Percentiles rank a stretch among this genome's conserved stretches.
These are phyloP conservation scores for Holtermanniella nyarrowii DNA, from an alignment of 768 basidiomycete species.

Conservation along the genomic window DNA sequence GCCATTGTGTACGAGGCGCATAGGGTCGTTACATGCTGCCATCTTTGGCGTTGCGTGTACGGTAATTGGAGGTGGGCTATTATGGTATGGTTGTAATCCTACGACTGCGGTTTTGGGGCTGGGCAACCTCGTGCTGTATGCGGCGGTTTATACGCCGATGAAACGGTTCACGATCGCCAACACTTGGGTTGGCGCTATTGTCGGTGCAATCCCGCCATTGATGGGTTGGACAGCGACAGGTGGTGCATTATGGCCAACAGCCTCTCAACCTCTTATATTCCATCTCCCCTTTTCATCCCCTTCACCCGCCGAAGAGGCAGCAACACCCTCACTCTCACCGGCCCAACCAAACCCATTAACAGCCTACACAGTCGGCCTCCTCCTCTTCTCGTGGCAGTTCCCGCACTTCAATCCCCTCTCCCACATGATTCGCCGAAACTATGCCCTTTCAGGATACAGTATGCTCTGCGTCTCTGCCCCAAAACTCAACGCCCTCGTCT, in stretches of 20 bases:
- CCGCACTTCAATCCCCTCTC: slow-evolving; percentile 95
- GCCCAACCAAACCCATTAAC: slow-evolving; percentile 63
- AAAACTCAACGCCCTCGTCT: slow-evolving; percentile 68
- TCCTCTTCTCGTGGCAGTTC: slow-evolving; percentile 96
- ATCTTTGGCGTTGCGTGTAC: slow-evolving; percentile 70
- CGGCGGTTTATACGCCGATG: slow-evolving; percentile 82
- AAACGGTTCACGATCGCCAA: slow-evolving; percentile 73
- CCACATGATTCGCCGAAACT: slow-evolving; percentile 71
- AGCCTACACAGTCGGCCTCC: slow-evolving; percentile 65
- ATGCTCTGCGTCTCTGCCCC: slow-evolving; percentile 83
- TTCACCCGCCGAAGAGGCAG: slow-evolving; percentile 33
- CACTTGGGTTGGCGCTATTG: slow-evolving; percentile 89
- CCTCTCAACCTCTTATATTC: slow-evolving; percentile 51
- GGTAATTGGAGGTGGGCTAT: slow-evolving; percentile 61
- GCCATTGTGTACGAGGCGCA: slow-evolving; percentile 74
- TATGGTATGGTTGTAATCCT: slow-evolving; percentile 76
- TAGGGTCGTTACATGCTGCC: slow-evolving; percentile 73
- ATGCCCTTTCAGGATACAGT: slow-evolving; percentile 83
- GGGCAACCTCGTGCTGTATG: slow-evolving; percentile 78
- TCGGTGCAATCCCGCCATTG: slow-evolving; percentile 83
- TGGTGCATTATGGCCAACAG: slow-evolving; percentile 59
- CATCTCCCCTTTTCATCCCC: slow-evolving; percentile 51
- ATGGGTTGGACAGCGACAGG: slow-evolving; percentile 99
- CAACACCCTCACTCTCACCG: slow-evolving; percentile 26
- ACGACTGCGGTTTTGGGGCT: slow-evolving; percentile 73